Evolutionary conservation across 2,329 filamentous ascomycete genomes (phyloP), one percentile per base, ranked within the genome.

Genomic region (Aspergillus tanneri): DNA sequence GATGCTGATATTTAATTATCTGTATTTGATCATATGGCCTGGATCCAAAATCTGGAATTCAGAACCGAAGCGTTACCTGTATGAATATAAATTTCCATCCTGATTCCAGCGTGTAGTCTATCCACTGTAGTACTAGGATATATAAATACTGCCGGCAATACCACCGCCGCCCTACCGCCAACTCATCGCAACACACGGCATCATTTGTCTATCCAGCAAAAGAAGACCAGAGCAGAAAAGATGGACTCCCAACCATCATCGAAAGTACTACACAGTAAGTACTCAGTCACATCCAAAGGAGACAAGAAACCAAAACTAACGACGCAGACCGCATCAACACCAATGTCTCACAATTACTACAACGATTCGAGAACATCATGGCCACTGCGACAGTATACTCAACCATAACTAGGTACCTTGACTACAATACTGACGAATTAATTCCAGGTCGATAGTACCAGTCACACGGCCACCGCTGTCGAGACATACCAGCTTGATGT

Each of bases 401-500:
- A 3, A 5, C 16, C 10, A 2, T 2, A n/a, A 16, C 9, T 25
- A 5, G 11, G 14, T 9, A 27, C 2, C 6, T 18, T 9, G 3
- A 16, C 11, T 8, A 16, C 8, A 24, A 21, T 22, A 22, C 16
- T 19, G 5, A 22, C 4, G 3, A 35, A 10, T 18, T 0, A 16
- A 12, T 3, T 28, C 1, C 55, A 81, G 74, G 71, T 73, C 30
- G 71, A 79, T 46, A 74, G 72, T 32, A 71, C 71, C 27, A 80
- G 80, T 57, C 73, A 80, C 51, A 77, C 77, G 18, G 73, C 75
- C 12, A 80, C 79, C 2, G 80, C 82, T 4, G 74, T 81, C 12
- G 77, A 79, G 53, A 76, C 79, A 14, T 78, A 81, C 50, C 75
- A 82, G 50, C 77, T 84, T 24, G 75, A 80, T 47, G 77, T 82